phyloP scores from a whole-genome alignment of 768 basidiomycete species.

The Leccinum sublutescens region DNA sequence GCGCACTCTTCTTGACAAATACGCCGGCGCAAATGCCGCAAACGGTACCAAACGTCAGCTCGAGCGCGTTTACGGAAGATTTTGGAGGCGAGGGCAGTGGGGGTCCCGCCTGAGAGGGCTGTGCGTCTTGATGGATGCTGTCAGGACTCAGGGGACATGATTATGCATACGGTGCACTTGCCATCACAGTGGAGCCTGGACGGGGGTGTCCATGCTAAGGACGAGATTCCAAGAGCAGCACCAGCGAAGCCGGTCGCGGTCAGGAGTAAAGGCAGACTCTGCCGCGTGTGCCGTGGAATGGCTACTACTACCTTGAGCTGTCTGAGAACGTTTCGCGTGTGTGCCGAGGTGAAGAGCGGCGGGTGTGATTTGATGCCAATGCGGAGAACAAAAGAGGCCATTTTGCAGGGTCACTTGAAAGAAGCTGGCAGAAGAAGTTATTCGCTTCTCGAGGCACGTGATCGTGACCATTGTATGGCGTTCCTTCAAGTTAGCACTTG shows the following conservation, averaged over 20 bases:
- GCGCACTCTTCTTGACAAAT: constrained; percentile 94
- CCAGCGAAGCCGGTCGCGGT: constrained; percentile 38
- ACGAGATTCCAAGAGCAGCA: constrained; percentile 45
- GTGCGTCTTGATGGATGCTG: constrained; percentile 8
- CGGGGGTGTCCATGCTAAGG: constrained; percentile 28
- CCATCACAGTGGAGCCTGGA: constrained; percentile 52
- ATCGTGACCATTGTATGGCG: constrained; percentile 1
- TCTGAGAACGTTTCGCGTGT: constrained; percentile 1
- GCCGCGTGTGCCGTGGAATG: constrained; percentile 6
- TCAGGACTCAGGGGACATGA: constrained; percentile 1
- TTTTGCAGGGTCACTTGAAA: background rate
- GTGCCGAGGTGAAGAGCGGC: background rate
- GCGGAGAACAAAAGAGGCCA: constrained; percentile 18
- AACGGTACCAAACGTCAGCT: constrained; percentile 86
- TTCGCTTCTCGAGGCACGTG: constrained; percentile 8
- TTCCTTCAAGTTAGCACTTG: background rate
- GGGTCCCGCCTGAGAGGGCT: constrained; percentile 10
- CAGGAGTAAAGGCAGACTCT: constrained; percentile 18
- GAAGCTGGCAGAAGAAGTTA: background rate
- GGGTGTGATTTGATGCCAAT: constrained; percentile 17
- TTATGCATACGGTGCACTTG: constrained; percentile 24
- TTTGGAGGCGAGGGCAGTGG: constrained; percentile 47
- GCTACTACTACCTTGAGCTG: background rate
- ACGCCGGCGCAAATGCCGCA: constrained; percentile 88
- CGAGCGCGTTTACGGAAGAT: constrained; percentile 77